Percentiles rank a stretch among this genome's conserved stretches.
phyloP scores from a whole-genome alignment of 306 rosid species.

The Mimosa pudica region DNA sequence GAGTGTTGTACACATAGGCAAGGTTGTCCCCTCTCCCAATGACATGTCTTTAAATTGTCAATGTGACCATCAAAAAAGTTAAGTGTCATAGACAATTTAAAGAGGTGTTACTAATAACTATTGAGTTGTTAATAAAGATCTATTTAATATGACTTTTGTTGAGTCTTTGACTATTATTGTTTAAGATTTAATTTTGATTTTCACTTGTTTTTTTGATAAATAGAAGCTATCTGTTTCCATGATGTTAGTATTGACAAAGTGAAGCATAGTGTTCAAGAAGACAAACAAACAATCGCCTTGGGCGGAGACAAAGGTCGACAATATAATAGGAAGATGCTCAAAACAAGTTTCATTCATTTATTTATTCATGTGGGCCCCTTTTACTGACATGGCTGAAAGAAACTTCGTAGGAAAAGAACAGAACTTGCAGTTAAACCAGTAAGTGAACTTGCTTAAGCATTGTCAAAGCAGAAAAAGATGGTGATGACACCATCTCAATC shows the following conservation, averaged over 20 bases:
- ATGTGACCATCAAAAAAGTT: too few species aligned
- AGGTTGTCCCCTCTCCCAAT: too few species aligned
- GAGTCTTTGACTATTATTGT: too few species aligned
- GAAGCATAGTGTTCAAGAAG: not conserved
- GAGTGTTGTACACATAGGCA: too few species aligned
- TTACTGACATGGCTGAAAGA: slow-evolving; percentile 35
- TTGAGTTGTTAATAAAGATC: too few species aligned
- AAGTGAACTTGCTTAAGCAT: slow-evolving; percentile 31
- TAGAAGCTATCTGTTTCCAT: not conserved
- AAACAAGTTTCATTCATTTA: slow-evolving; percentile 11
- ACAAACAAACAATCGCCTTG: not conserved
- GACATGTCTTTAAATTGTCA: too few species aligned
- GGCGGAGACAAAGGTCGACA: slow-evolving; percentile 1
- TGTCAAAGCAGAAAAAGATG: not conserved
- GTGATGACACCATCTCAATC: not conserved
- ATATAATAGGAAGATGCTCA: not conserved
- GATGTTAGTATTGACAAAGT: not conserved
- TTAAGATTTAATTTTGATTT: too few species aligned
- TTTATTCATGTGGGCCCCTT: slow-evolving; percentile 33
- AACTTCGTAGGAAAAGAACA: not conserved
- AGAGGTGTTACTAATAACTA: too few species aligned
- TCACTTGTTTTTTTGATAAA: too few species aligned
- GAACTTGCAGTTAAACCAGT: slow-evolving; percentile 1
- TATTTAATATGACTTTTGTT: too few species aligned
- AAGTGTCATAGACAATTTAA: too few species aligned